Evolutionary conservation across 2,329 filamentous ascomycete species (phyloP).

Genomic region (Xylaria sp.): DNA sequence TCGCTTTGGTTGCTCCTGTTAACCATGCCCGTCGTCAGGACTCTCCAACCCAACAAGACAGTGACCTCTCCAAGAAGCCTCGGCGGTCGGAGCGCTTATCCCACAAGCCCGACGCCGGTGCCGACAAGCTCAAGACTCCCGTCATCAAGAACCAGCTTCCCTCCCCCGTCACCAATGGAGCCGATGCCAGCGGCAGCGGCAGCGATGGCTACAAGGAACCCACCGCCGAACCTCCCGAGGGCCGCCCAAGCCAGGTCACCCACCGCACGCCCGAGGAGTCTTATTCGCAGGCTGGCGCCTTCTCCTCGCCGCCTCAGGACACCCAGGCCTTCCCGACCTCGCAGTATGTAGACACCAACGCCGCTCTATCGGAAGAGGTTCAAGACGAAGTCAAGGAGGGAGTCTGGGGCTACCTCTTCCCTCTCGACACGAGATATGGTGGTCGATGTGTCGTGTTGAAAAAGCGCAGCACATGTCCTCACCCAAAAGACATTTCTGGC

Average conservation of each 20-base stretch:
- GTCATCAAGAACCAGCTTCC: conserved; percentile 73
- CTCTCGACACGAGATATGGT: conserved; percentile 76
- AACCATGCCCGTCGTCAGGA: conserved; percentile 42
- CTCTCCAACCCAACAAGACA: conserved; percentile 67
- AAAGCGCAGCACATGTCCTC: conserved; percentile 76
- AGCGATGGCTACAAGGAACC: conserved; percentile 72
- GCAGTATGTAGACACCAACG: conserved; percentile 80
- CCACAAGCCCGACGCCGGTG: conserved; percentile 56
- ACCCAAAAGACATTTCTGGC: conserved; percentile 60
- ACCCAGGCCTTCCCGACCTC: conserved; percentile 68
- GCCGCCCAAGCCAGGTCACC: conserved; percentile 64
- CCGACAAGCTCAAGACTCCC: conserved; percentile 65
- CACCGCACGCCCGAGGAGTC: conserved; percentile 63
- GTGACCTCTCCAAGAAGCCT: conserved; percentile 80
- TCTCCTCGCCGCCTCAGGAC: conserved; percentile 73
- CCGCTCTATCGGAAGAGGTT: conserved; percentile 80
- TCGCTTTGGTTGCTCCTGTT: conserved; percentile 36
- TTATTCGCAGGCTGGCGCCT: conserved; percentile 56
- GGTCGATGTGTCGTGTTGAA: conserved; percentile 77
- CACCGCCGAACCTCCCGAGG: conserved; percentile 76
- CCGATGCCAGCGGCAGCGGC: conserved; percentile 55
- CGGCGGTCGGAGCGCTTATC: conserved; percentile 80
- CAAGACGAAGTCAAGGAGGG: conserved; percentile 85
- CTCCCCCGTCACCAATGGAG: conserved; percentile 77
- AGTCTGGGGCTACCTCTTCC: conserved; percentile 95